Evolutionary conservation across 352 stramenopile species (phyloP).

Genomic region (Bremia lactucae): DNA sequence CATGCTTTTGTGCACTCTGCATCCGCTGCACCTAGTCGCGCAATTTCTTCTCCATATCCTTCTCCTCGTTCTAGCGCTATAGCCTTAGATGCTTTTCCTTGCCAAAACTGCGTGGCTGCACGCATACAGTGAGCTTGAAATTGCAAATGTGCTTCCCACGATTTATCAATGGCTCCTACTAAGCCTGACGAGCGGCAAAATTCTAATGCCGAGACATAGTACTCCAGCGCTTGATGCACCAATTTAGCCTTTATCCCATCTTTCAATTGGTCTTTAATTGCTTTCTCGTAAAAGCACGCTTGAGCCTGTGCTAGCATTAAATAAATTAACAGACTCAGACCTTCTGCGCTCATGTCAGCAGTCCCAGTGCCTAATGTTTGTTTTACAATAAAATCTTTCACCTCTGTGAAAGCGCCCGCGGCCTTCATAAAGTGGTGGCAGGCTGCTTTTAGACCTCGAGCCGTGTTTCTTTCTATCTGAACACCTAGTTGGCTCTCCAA

Average conservation of each 20-base stretch:
- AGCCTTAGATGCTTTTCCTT: slow-evolving; percentile 55
- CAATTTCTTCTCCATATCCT: slow-evolving; percentile 74
- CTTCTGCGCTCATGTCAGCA: slow-evolving; percentile 53
- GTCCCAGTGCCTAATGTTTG: slow-evolving; percentile 31
- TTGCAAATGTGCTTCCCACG: slow-evolving; percentile 51
- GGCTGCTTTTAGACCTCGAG: slow-evolving; percentile 71
- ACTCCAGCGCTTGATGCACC: slow-evolving; percentile 63
- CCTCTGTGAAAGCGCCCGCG: slow-evolving; percentile 54
- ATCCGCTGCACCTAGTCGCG: slow-evolving; percentile 42
- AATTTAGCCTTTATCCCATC: slow-evolving; percentile 76
- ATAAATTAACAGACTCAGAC: slow-evolving; percentile 51
- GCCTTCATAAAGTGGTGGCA: slow-evolving; percentile 82
- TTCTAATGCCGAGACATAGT: slow-evolving; percentile 46
- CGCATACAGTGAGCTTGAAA: slow-evolving; percentile 69
- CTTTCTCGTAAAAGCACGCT: slow-evolving; percentile 89
- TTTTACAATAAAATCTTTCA: slow-evolving; percentile 45
- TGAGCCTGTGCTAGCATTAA: slow-evolving; percentile 82
- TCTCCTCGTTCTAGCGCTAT: slow-evolving; percentile 34
- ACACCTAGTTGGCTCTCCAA: slow-evolving; percentile 76
- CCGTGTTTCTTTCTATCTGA: slow-evolving; percentile 58
- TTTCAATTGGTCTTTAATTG: slow-evolving; percentile 83
- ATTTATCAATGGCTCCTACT: slow-evolving; percentile 40
- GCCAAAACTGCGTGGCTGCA: slow-evolving; percentile 69
- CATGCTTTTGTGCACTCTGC: slow-evolving; percentile 42
- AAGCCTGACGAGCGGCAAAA: slow-evolving; percentile 45